Base-by-base conservation (phyloP, 768 basidiomycete genomes). In the Lactifluus piperatus region DNA sequence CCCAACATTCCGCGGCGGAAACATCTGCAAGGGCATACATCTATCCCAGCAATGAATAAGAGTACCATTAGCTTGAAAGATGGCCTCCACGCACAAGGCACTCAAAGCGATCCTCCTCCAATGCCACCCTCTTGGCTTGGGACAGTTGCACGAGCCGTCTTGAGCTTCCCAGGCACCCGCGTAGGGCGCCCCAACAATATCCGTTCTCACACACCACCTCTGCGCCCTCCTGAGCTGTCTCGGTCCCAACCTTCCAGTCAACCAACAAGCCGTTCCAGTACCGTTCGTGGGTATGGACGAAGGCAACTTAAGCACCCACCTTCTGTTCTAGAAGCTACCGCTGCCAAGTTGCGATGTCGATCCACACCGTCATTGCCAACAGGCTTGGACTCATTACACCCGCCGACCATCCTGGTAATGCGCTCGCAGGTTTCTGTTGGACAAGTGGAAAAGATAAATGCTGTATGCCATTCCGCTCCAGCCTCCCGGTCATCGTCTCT, bases 91-190 rank as follows among this genome's bases (percentile, higher is more conserved):
- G 74, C 54, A 66, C 65, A 16, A 68, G 72, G 45, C 68, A 67
- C 10, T 67, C 70, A 18, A 61, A n/a, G n/a, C n/a, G n/a, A n/a
- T n/a, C 51, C 58, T 48, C 82, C 83, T n/a, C 81, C 85, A 4
- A 72, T 88, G 32, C 85, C 86, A 4, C 68, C 75, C 8, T 80
- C 80, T n/a, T 89, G 87, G 87, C 71, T 88, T 24, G 83, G 85
- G 67, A 79, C 75, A 1, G 84, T 88, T n/a, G 77, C 85, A 9
- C 81, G 77, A 55, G 85, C 85, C 0, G 75, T 88, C 9, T 72
- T 83, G n/a, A 66, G 64, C 11, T 78, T 77, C 3, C 68, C 72
- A 36, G 79, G 75, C 4, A 72, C 77, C 1, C 74, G 76, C 60
- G 68, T 79, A 5, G 76, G 80, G 22, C 75, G 78, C 0, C 77